Evolutionary conservation across 495 filamentous ascomycete genomes (phyloP).

Genomic region (Podospora pseudoanserina): DNA sequence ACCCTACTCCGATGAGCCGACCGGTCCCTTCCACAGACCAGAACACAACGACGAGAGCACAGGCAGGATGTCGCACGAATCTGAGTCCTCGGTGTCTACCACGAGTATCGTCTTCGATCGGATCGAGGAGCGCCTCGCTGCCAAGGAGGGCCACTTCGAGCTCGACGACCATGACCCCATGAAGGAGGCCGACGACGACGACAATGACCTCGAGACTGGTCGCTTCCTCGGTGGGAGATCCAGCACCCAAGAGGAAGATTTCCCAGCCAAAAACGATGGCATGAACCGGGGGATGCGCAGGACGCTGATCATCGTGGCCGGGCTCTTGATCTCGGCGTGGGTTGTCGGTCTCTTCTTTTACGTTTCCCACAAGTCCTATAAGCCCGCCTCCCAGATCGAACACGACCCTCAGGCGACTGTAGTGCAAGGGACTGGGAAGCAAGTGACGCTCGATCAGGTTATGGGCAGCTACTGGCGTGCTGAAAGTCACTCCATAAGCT

Average conservation of each 20-base stretch:
- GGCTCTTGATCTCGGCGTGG: slow-evolving; percentile 73
- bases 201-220: slow-evolving; percentile 41
- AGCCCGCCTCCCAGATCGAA: slow-evolving; percentile 54
- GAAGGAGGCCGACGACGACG: slow-evolving; percentile 45
- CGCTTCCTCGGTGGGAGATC: slow-evolving; percentile 40
- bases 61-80: slow-evolving; percentile 50
- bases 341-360: slow-evolving; percentile 72
- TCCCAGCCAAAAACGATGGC: slow-evolving; percentile 30
- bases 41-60: slow-evolving; percentile 14
- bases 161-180: slow-evolving; percentile 45
- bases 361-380: slow-evolving; percentile 61
- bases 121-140: slow-evolving; percentile 50
- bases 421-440: slow-evolving; percentile 65
- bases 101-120: slow-evolving; percentile 76
- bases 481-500: slow-evolving; percentile 67
- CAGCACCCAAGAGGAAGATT: slow-evolving; percentile 8
- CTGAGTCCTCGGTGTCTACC: slow-evolving; percentile 67
- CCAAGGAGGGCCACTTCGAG: slow-evolving; percentile 31
- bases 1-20: slow-evolving; percentile 13
- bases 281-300: slow-evolving; percentile 61
- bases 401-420: slow-evolving; percentile 67
- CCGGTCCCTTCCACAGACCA: slow-evolving; percentile 5
- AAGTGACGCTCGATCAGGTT: slow-evolving; percentile 77
- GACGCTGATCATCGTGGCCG: slow-evolving; percentile 63
- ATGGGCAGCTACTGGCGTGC: slow-evolving; percentile 68